Evolutionary conservation across 2,329 filamentous ascomycete species (phyloP).

Genomic region (Chrysosporium queenslandicum): DNA sequence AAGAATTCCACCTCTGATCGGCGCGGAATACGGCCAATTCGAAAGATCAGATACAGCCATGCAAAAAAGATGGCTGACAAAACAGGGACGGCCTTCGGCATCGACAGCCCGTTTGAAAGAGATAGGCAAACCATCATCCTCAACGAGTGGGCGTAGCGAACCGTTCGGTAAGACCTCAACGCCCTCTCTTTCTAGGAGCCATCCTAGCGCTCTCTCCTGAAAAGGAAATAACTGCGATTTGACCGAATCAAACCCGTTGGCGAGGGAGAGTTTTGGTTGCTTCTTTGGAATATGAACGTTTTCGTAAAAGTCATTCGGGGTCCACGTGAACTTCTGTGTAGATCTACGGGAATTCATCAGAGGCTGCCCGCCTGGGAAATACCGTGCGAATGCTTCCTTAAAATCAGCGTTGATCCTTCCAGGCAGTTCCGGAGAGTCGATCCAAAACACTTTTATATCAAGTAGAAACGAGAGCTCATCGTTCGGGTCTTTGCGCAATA

Average conservation of each 20-base stretch:
- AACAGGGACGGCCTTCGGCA: slow-evolving; percentile 31
- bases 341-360: too few species aligned
- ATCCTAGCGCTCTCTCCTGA: slow-evolving; percentile 39
- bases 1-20: slow-evolving; percentile 37
- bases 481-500: slow-evolving; percentile 16
- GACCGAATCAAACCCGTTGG: slow-evolving; percentile 29
- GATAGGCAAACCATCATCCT: slow-evolving; percentile 22
- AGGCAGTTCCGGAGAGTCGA: slow-evolving; percentile 24
- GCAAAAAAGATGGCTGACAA: slow-evolving; percentile 36
- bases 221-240: slow-evolving; percentile 40
- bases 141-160: slow-evolving; percentile 19
- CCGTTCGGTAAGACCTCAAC: slow-evolving; percentile 28
- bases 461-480: slow-evolving; percentile 22
- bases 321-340: neutral
- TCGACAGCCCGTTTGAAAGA: slow-evolving; percentile 34
- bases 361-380: slow-evolving; percentile 16
- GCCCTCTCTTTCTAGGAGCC: slow-evolving; percentile 39
- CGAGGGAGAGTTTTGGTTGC: slow-evolving; percentile 24
- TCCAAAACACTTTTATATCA: slow-evolving; percentile 29
- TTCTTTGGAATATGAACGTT: slow-evolving; percentile 38
- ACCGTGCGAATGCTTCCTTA: slow-evolving; percentile 23
- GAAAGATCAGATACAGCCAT: slow-evolving; percentile 31
- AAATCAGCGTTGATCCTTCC: slow-evolving; percentile 16
- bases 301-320: slow-evolving; percentile 38
- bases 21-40: slow-evolving; percentile 25